Evolutionary conservation across 2,329 filamentous ascomycete genomes (phyloP), one percentile per base, ranked within the genome.

Genomic region (Chaetomium sp.): DNA sequence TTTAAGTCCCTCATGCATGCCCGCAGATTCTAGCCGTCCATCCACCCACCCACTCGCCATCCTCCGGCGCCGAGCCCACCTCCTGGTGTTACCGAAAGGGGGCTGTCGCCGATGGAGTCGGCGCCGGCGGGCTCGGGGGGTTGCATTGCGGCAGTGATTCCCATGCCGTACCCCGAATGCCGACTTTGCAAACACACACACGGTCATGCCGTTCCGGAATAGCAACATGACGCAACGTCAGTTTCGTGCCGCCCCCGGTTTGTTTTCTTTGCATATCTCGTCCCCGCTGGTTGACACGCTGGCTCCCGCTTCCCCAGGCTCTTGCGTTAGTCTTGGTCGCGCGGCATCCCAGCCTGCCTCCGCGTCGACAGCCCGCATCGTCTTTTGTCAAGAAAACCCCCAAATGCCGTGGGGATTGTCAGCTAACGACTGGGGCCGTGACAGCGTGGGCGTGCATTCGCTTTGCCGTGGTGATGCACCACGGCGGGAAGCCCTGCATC

Each of bases 401-500:
- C 45, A 59, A 59, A 45, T 51, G 56, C 29, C 57, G 29, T 25
- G 45, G 27, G 25, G 51, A 19, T 35, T 25, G 8, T 25, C 27
- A 35, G 21, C 2, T 16, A 31, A 23, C 7, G 13, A 23, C 9
- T 45, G 45, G 21, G 38, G 56, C 35, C 55, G 51, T 61, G 50
- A 62, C 63, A 56, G 62, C 62, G 68, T 62, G 65, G 65, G 68
- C 58, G 58, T 70, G 68, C 68, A 70, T 70, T 65, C 62, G 59
- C 64, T 65, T 65, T 67, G 64, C 63, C 50, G 61, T 45, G 60
- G 42, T 64, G 49, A 65, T 64, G 60, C 54, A 63, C 62, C 33
- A 61, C 38, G 57, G 63, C 63, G 57, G 65, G 60, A 67, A 59
- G 64, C 60, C 64, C 50, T 68, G 67, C 66, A 64, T 66, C 49